A percentile compares a stretch with the other conserved stretches of the same genome.
Conservation (phyloP, 2,329 filamentous ascomycete genomes). For the Teratosphaeria pseudoeucalypti region DNA sequence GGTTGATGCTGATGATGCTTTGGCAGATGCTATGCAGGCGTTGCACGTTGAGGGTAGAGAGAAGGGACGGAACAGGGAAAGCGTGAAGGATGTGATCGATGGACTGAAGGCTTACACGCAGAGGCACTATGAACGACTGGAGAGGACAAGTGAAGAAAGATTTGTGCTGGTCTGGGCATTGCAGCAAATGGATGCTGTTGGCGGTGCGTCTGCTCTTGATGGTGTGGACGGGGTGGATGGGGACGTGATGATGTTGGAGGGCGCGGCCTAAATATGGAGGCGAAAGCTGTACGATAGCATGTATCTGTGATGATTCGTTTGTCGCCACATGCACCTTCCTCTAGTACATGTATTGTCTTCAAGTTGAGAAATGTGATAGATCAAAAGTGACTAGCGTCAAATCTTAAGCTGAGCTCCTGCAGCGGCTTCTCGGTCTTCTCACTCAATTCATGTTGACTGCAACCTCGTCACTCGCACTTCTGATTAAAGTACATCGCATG, state of each 20-base stretch:
- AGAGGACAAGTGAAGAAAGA: constrained; percentile 87
- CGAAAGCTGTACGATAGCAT: no score
- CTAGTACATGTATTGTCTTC: not conserved
- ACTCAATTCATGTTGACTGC: not conserved
- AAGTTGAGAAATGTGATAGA: not conserved
- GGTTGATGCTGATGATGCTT: constrained; percentile 11
- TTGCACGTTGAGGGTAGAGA: constrained; percentile 17
- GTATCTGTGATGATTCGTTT: no score
- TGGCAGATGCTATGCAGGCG: constrained; percentile 18
- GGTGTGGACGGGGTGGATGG: not conserved
- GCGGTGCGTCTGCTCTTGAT: constrained; percentile 6
- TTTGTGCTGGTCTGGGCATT: constrained; percentile 90
- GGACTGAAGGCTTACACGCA: constrained; percentile 87
- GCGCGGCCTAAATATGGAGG: not conserved
- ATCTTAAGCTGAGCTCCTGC: not conserved
- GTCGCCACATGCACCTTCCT: no score
- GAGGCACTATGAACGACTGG: constrained; percentile 78
- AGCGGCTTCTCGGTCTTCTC: not conserved
- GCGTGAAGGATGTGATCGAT: constrained; percentile 72
- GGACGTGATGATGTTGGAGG: constrained; percentile 2
- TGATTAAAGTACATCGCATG: not conserved
- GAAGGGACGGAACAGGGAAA: constrained; percentile 41
- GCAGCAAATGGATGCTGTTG: constrained; percentile 65
- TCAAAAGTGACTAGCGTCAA: not conserved
- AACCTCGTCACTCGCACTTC: not conserved